phyloP scores from a whole-genome alignment of 75 land plant genomes.

The Cupressus sempervirens region DNA sequence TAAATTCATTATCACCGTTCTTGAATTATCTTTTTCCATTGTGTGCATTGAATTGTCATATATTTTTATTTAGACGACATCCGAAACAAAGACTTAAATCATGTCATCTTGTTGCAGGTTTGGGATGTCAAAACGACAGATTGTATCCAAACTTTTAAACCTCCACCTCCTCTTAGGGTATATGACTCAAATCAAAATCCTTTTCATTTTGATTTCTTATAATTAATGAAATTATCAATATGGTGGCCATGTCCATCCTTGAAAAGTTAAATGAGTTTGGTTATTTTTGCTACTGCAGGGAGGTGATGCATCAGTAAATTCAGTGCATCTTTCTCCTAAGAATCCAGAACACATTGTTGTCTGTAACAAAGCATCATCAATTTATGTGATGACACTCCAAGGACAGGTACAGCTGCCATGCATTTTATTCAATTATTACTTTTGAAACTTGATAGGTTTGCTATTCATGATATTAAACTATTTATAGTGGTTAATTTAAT shows the following conservation, averaged over 20 bases:
- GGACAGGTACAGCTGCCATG: constrained; percentile 71
- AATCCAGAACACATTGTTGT: constrained; percentile 90
- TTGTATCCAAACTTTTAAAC: constrained; percentile 92
- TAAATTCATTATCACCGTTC: neutral
- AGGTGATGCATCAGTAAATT: constrained; percentile 95
- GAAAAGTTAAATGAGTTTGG: neutral
- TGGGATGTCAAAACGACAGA: constrained; percentile 96
- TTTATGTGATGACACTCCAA: constrained; percentile 93
- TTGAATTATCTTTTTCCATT: neutral
- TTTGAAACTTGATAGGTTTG: neutral
- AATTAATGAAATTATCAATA: neutral
- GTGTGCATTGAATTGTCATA: neutral
- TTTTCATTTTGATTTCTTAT: neutral
- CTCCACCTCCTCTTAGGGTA: constrained; percentile 96
- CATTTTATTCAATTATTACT: neutral
- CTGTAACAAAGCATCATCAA: constrained; percentile 89
- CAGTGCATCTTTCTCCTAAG: constrained; percentile 87
- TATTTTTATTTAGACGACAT: neutral
- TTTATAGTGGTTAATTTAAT: neutral
- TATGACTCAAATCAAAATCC: neutral
- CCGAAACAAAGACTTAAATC: neutral
- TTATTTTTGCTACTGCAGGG: constrained; percentile 48
- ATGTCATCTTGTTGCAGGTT: constrained; percentile 44
- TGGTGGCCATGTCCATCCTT: neutral
- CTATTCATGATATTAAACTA: neutral